Conservation (phyloP, 2,329 filamentous ascomycete genomes). For the Albifimbria verrucaria region DNA sequence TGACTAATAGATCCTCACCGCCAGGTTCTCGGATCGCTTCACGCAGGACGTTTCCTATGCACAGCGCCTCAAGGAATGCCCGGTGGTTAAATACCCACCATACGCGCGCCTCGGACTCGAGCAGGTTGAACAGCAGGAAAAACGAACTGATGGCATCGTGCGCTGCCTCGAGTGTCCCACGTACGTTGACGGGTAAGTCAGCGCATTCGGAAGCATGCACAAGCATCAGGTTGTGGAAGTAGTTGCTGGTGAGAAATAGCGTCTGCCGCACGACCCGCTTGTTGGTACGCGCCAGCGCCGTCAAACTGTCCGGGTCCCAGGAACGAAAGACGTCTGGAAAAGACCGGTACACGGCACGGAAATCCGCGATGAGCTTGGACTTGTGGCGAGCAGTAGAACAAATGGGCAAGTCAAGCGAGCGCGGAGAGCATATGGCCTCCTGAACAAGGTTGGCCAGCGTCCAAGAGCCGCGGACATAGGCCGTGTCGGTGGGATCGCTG, state of each 20-base stretch:
- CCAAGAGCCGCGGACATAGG: slow-evolving; percentile 75
- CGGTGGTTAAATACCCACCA: slow-evolving; percentile 86
- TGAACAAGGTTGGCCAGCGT: slow-evolving; percentile 75
- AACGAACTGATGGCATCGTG: slow-evolving; percentile 72
- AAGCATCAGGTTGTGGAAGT: slow-evolving; percentile 79
- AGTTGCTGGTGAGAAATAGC: slow-evolving; percentile 76
- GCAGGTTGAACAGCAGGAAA: slow-evolving; percentile 67
- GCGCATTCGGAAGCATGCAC: slow-evolving; percentile 68
- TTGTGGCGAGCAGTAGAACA: slow-evolving; percentile 67
- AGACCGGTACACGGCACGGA: slow-evolving; percentile 67
- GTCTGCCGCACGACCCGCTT: slow-evolving; percentile 70
- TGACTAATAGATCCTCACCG: slow-evolving; percentile 41
- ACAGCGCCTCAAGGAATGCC: slow-evolving; percentile 73
- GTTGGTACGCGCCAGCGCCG: slow-evolving; percentile 53
- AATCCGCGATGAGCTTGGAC: slow-evolving; percentile 65
- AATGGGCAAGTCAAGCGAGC: slow-evolving; percentile 70
- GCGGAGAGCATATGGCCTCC: slow-evolving; percentile 70
- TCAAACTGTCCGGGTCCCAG: slow-evolving; percentile 60
- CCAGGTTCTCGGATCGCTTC: slow-evolving; percentile 46
- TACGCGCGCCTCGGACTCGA: slow-evolving; percentile 69
- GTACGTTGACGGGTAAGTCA: slow-evolving; percentile 62
- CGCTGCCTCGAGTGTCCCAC: slow-evolving; percentile 70
- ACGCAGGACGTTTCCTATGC: slow-evolving; percentile 59
- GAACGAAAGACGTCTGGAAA: slow-evolving; percentile 70
- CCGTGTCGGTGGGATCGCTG: slow-evolving; percentile 62